Evolutionary conservation across 768 basidiomycete species (phyloP).

Genomic region (Tulasnella sp.): DNA sequence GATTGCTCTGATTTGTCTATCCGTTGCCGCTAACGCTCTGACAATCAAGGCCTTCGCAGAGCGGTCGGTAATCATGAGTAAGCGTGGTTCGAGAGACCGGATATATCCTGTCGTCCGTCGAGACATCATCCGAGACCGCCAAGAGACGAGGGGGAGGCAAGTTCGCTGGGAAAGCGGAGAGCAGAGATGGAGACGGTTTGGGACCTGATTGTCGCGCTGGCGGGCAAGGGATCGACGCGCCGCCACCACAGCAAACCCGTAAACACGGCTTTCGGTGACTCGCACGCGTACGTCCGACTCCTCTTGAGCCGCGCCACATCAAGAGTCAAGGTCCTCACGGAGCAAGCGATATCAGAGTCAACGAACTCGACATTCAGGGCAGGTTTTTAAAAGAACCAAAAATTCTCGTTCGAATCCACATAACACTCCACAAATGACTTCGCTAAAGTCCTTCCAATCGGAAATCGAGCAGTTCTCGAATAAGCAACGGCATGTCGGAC

Average conservation of each 20-base stretch:
- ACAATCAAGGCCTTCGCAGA: background rate
- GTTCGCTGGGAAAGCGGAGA: background rate
- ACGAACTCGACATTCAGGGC: background rate
- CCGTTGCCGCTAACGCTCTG: background rate
- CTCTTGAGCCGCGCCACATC: background rate
- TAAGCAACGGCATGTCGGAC: background rate
- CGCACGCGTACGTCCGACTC: background rate
- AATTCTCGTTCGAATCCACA: background rate
- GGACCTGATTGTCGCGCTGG: background rate
- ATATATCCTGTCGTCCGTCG: background rate
- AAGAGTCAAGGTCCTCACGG: background rate
- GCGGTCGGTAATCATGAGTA: background rate
- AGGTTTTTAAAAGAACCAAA: background rate
- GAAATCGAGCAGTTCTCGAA: conserved; percentile 2
- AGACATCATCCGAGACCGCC: background rate
- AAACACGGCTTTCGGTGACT: background rate
- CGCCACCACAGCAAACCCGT: background rate
- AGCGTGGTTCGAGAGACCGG: background rate
- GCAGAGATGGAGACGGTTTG: background rate
- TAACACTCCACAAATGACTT: background rate
- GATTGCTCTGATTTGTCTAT: background rate
- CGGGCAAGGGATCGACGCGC: background rate
- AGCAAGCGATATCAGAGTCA: background rate
- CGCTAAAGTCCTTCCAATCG: conserved; percentile 7
- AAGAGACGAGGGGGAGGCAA: background rate